These are phyloP conservation scores for Cryptococcus amylolentus DNA, from an alignment of 1,284 basidiomycete species.

Conservation along the genomic window DNA sequence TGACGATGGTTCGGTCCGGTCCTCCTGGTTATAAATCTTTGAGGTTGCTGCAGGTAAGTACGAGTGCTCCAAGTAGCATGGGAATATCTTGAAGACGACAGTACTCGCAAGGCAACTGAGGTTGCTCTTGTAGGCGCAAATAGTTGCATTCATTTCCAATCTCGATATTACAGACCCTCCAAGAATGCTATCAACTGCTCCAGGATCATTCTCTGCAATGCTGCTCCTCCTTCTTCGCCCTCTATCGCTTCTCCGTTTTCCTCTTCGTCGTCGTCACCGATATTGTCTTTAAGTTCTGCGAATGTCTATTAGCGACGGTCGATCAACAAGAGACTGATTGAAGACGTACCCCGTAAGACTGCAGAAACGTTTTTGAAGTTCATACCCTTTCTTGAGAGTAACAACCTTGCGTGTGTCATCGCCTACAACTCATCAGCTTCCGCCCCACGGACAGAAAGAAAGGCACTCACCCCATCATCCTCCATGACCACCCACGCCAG, in stretches of 20 bases:
- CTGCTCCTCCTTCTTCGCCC: conserved; percentile 12
- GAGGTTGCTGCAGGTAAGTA: no score
- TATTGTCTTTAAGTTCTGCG: conserved; percentile 31
- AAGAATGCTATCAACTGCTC: conserved; percentile 32
- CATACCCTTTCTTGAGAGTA: conserved; percentile 65
- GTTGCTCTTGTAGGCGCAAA: no score
- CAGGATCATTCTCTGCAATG: conserved; percentile 30
- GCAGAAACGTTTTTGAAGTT: conserved; percentile 33
- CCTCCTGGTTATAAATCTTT: no score
- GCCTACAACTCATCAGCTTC: conserved; percentile 22
- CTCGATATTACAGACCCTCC: conserved; percentile 9
- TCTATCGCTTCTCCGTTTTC: conserved; percentile 5
- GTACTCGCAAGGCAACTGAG: no score
- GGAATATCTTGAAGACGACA: no score
- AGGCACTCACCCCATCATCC: conserved; percentile 82
- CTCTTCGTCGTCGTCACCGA: conserved; percentile 27
- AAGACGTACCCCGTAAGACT: conserved; percentile 37
- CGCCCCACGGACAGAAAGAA: not conserved
- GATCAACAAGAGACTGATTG: not conserved
- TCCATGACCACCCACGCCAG: conserved; percentile 96
- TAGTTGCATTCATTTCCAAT: no score
- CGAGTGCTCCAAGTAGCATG: no score
- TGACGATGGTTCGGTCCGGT: no score
- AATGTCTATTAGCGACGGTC: not conserved
- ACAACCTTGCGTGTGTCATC: conserved; percentile 65